phyloP scores from a whole-genome alignment of 2,329 filamentous ascomycete species.

The Aaosphaeria arxii region DNA sequence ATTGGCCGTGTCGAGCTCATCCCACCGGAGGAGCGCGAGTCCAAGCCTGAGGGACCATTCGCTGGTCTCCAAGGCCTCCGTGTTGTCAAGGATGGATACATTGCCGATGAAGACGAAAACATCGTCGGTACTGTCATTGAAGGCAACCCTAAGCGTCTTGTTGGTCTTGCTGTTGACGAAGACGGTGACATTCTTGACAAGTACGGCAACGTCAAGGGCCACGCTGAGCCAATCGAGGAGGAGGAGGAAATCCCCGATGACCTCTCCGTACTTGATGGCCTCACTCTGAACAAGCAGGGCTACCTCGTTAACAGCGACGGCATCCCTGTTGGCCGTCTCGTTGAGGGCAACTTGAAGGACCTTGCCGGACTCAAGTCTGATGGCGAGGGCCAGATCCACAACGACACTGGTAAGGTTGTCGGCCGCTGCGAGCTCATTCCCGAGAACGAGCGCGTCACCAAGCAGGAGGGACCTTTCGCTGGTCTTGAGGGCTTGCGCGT shows the following conservation, averaged over 20 bases:
- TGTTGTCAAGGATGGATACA: slow-evolving; percentile 47
- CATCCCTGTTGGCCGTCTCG: slow-evolving; percentile 54
- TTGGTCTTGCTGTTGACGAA: slow-evolving; percentile 59
- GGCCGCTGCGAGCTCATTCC: slow-evolving; percentile 59
- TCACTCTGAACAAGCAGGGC: slow-evolving; percentile 57
- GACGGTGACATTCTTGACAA: slow-evolving; percentile 63
- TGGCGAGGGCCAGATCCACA: slow-evolving; percentile 54
- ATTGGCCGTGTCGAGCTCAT: slow-evolving; percentile 68
- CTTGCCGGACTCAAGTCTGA: slow-evolving; percentile 56
- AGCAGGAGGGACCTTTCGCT: slow-evolving; percentile 65
- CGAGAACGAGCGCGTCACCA: slow-evolving; percentile 53
- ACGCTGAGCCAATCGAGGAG: slow-evolving; percentile 55
- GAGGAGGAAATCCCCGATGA: slow-evolving; percentile 47
- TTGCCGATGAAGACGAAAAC: slow-evolving; percentile 51
- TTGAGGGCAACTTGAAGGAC: slow-evolving; percentile 56
- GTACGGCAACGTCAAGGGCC: slow-evolving; percentile 60
- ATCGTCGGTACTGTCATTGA: slow-evolving; percentile 54
- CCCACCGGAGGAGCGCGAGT: slow-evolving; percentile 60
- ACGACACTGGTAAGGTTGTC: slow-evolving; percentile 55
- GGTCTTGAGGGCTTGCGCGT: slow-evolving; percentile 64
- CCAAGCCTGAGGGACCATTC: slow-evolving; percentile 50
- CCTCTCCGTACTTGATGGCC: slow-evolving; percentile 52
- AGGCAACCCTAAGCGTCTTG: slow-evolving; percentile 58
- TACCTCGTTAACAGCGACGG: slow-evolving; percentile 54
- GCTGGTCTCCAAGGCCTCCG: slow-evolving; percentile 49